Evolutionary conservation across 257 asterid genomes (phyloP).

Genomic region (Solanum bulbocastanum): DNA sequence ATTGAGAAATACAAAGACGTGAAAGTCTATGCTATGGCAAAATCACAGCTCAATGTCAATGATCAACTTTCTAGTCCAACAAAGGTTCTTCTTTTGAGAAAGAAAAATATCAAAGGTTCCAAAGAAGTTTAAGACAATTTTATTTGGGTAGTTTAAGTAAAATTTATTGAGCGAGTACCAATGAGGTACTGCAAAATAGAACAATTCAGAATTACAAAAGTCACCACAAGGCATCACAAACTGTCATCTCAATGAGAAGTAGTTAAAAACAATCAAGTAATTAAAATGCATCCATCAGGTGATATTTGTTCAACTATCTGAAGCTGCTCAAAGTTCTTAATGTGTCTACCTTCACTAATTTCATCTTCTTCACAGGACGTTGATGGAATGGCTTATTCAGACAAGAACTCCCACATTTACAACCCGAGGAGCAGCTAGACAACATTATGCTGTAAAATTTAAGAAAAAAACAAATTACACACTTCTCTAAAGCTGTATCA

Average conservation of each 20-base stretch:
- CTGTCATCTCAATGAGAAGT: not conserved
- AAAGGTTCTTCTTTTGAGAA: not conserved
- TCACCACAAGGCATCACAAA: not conserved
- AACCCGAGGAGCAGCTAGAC: constrained; percentile 86
- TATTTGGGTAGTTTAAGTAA: not conserved
- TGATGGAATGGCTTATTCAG: constrained; percentile 89
- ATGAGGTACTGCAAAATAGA: not conserved
- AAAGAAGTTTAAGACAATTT: not conserved
- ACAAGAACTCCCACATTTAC: constrained; percentile 85
- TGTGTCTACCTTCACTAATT: constrained; percentile 60
- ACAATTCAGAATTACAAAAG: not conserved
- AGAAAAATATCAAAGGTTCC: not conserved
- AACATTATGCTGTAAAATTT: constrained; percentile 50
- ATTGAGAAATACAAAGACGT: not conserved
- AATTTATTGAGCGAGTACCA: not conserved
- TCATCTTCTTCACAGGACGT: constrained; percentile 85
- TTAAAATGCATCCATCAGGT: not conserved
- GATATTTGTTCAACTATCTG: not conserved
- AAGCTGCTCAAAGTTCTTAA: not conserved
- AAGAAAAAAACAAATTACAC: not conserved
- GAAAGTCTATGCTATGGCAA: not conserved
- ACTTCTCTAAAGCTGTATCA: not conserved
- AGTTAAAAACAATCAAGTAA: not conserved
- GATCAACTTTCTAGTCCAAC: not conserved
- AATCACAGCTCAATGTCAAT: not conserved